Evolutionary conservation across 805 yeast genomes (phyloP).

Genomic region (Teunomyces panamensis): DNA sequence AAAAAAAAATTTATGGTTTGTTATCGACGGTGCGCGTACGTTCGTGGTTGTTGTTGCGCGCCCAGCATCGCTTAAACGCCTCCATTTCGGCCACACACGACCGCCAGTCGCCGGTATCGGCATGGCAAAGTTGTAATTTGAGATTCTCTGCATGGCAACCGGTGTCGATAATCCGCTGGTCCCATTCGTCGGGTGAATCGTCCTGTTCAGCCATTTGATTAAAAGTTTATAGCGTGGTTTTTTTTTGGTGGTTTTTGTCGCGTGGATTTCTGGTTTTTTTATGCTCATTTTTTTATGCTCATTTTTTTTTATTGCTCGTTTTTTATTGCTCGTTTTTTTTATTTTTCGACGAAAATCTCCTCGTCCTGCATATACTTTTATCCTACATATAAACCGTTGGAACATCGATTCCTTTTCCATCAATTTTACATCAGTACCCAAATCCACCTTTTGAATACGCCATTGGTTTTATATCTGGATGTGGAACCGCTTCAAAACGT

Average conservation of each 20-base stretch:
- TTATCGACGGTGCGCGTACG: slow-evolving; percentile 43
- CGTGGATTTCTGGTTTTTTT: not conserved
- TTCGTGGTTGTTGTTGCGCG: slow-evolving; percentile 48
- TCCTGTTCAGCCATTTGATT: slow-evolving; percentile 16
- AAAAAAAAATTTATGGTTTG: slow-evolving; percentile 6
- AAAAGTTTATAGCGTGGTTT: no score
- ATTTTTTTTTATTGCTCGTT: not conserved
- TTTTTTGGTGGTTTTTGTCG: no score
- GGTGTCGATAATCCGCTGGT: slow-evolving; percentile 41
- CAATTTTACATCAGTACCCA: slow-evolving; percentile 26
- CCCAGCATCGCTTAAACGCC: slow-evolving; percentile 65
- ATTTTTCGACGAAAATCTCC: not conserved
- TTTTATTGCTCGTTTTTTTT: not conserved
- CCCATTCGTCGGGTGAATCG: slow-evolving; percentile 48
- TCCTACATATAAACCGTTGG: no score
- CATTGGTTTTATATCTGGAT: slow-evolving; percentile 93
- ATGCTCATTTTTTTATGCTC: not conserved
- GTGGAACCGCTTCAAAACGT: slow-evolving; percentile 78
- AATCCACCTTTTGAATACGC: slow-evolving; percentile 61
- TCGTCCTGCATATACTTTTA: not conserved
- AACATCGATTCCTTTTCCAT: not conserved
- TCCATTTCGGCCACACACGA: slow-evolving; percentile 43
- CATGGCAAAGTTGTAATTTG: slow-evolving; percentile 41
- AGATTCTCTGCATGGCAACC: slow-evolving; percentile 44
- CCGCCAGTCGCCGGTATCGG: slow-evolving; percentile 47